phyloP scores from a whole-genome alignment of 305 asterid genomes.

The Coffea humblotiana region DNA sequence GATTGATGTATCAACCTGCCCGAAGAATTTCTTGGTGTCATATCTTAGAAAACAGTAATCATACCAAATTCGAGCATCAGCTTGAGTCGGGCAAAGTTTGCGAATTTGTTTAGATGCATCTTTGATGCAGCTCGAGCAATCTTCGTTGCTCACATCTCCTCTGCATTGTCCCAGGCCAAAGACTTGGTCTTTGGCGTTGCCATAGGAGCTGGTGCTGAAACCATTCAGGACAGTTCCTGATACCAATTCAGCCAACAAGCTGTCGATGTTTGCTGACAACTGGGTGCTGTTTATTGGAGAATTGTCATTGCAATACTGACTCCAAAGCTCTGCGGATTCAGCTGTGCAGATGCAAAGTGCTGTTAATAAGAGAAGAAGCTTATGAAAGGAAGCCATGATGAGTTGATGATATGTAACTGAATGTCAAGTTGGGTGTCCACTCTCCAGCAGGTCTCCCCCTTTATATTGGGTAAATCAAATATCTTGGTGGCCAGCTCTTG shows the following conservation, averaged over 20 bases:
- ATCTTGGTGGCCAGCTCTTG: background rate
- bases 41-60: constrained; percentile 77
- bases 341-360: constrained; percentile 23
- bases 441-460: background rate
- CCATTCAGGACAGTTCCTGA: constrained; percentile 41
- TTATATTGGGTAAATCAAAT: background rate
- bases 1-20: constrained; percentile 41
- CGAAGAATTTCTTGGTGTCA: constrained; percentile 37
- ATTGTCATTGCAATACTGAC: constrained; percentile 24
- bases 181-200: constrained; percentile 31
- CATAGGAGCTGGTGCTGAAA: constrained; percentile 46
- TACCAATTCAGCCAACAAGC: constrained; percentile 42
- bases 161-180: constrained; percentile 84
- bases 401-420: constrained; percentile 5
- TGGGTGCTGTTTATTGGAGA: constrained; percentile 18
- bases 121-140: constrained; percentile 63
- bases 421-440: background rate
- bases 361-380: constrained; percentile 15
- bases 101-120: constrained; percentile 48
- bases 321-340: constrained; percentile 38
- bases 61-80: constrained; percentile 70
- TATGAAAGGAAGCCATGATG: constrained; percentile 28
- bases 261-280: constrained; percentile 37
- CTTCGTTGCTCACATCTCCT: constrained; percentile 53
- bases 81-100: constrained; percentile 45